A percentile compares a stretch with the other conserved stretches of the same genome.
phyloP scores from a whole-genome alignment of 352 stramenopile species.

The Phytophthora pluvialis region DNA sequence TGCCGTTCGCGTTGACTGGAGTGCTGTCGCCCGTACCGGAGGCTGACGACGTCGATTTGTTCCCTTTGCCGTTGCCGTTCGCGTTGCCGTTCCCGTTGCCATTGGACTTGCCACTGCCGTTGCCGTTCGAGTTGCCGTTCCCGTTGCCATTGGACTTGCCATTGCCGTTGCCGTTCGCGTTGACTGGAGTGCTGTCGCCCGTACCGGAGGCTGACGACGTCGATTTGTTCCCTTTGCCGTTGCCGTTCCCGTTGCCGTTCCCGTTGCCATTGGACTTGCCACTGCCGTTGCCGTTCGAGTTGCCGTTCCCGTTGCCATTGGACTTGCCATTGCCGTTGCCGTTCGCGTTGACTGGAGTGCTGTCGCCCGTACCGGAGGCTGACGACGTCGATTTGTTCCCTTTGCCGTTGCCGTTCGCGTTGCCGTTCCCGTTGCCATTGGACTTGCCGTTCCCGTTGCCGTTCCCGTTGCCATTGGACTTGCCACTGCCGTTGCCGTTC shows the following conservation, averaged over 20 bases:
- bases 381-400: slow-evolving; percentile 1
- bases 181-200: not conserved
- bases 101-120: too few species aligned
- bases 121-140: slow-evolving; percentile 5
- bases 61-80: not conserved
- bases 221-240: not conserved
- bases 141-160: slow-evolving; percentile 1
- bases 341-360: not conserved
- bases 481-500: slow-evolving; percentile 4
- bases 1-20: not conserved
- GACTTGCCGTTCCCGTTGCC: slow-evolving; percentile 1
- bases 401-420: slow-evolving; percentile 3
- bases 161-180: not conserved
- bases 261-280: too few species aligned
- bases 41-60: not conserved
- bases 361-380: not conserved
- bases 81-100: not conserved
- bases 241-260: not conserved
- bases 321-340: slow-evolving; percentile 4
- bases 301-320: not conserved
- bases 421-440: slow-evolving; percentile 10
- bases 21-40: not conserved
- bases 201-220: not conserved
- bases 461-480: not conserved
- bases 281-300: not conserved